Percentiles rank a stretch among this genome's conserved stretches.
Conservation (phyloP, 2,329 filamentous ascomycete species). For the Venturia pyrina region DNA sequence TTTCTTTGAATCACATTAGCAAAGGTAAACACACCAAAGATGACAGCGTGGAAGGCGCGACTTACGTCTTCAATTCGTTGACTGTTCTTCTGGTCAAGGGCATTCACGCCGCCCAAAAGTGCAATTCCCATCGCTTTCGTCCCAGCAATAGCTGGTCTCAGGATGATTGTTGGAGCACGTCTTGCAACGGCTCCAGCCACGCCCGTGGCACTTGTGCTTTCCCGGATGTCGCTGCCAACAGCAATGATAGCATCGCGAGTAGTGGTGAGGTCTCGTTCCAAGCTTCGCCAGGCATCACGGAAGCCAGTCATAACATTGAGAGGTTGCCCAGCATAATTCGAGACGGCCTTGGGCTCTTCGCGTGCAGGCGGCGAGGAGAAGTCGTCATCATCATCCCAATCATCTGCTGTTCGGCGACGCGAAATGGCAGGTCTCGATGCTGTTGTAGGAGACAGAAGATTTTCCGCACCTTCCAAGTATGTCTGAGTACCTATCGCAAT, state of each 20-base stretch:
- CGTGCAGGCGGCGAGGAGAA: conserved; percentile 42
- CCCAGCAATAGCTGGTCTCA: conserved; percentile 82
- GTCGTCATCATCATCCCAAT: conserved; percentile 43
- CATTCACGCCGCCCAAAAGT: conserved; percentile 83
- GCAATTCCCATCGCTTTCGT: conserved; percentile 83
- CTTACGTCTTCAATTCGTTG: conserved; percentile 81
- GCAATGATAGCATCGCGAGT: conserved; percentile 89
- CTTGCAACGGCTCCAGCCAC: conserved; percentile 69
- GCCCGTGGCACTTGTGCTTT: conserved; percentile 70
- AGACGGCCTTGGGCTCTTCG: conserved; percentile 71
- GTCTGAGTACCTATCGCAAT: conserved; percentile 90
- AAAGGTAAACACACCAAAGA: not conserved
- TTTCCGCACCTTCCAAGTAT: conserved; percentile 82
- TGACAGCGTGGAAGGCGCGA: not conserved
- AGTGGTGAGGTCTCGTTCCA: conserved; percentile 78
- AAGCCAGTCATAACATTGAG: conserved; percentile 80
- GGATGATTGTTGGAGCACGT: conserved; percentile 84
- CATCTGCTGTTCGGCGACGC: conserved; percentile 18
- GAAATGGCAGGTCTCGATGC: not conserved
- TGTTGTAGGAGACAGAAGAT: conserved; percentile 47
- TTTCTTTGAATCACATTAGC: not conserved
- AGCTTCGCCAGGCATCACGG: conserved; percentile 67
- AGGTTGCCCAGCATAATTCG: conserved; percentile 88
- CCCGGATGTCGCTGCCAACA: conserved; percentile 82
- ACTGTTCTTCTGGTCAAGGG: conserved; percentile 72